Conservation (phyloP, 768 basidiomycete species). For the Agrocybe chaxingu region DNA sequence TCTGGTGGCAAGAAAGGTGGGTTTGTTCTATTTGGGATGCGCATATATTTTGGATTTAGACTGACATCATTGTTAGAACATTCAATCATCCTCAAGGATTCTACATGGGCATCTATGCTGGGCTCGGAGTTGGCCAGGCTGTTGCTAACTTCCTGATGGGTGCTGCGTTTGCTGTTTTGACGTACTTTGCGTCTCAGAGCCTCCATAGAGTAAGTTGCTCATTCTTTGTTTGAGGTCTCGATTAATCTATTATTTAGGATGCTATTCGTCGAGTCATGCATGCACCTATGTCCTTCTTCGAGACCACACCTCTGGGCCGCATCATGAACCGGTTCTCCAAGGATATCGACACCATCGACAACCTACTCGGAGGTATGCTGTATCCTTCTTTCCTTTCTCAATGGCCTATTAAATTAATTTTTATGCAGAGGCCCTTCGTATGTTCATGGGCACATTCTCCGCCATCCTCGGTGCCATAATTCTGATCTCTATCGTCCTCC, state of each 20-base stretch:
- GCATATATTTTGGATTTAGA: conserved; percentile 8
- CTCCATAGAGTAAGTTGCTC: conserved; percentile 50
- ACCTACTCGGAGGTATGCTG: conserved; percentile 52
- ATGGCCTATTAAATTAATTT: background rate
- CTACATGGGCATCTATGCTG: conserved; percentile 84
- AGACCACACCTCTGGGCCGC: conserved; percentile 82
- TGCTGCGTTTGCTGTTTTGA: conserved; percentile 57
- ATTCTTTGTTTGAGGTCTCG: background rate
- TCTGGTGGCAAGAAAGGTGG: conserved; percentile 77
- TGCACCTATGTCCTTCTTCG: conserved; percentile 89
- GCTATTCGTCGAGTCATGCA: conserved; percentile 72
- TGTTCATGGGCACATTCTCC: conserved; percentile 62
- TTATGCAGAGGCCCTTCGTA: conserved; percentile 63
- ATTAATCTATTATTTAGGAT: conserved; percentile 29
- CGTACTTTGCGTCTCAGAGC: conserved; percentile 72
- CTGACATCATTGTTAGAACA: conserved; percentile 30
- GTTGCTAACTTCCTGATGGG: conserved; percentile 69
- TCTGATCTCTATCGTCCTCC: conserved; percentile 71
- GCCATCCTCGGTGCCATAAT: conserved; percentile 74
- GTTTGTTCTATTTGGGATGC: conserved; percentile 13
- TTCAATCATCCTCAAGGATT: conserved; percentile 62
- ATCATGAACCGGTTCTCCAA: conserved; percentile 92
- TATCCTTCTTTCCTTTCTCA: background rate
- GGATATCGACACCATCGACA: conserved; percentile 83
- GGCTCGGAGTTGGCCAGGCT: conserved; percentile 69